Conservation (phyloP, 805 yeast genomes). For the Maudiozyma barnettii region DNA sequence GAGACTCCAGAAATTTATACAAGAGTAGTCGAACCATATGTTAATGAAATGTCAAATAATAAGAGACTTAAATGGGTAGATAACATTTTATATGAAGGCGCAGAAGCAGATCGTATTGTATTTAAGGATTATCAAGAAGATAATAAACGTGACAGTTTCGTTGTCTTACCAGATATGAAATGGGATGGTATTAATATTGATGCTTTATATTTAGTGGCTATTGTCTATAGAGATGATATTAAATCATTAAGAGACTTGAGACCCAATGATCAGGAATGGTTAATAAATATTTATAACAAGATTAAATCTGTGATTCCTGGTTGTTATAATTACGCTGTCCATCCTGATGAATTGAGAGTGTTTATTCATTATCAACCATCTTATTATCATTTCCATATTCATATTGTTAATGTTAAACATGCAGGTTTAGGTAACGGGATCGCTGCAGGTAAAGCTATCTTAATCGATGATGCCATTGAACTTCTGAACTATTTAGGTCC, state of each 20-base stretch:
- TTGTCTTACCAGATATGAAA: slow-evolving; percentile 88
- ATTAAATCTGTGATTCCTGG: slow-evolving; percentile 41
- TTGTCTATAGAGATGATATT: slow-evolving; percentile 61
- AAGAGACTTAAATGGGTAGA: slow-evolving; percentile 82
- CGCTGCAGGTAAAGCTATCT: slow-evolving; percentile 68
- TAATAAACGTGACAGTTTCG: slow-evolving; percentile 46
- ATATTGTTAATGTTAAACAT: slow-evolving; percentile 66
- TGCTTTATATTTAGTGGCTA: slow-evolving; percentile 66
- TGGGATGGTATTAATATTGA: slow-evolving; percentile 77
- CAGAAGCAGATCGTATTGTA: slow-evolving; percentile 76
- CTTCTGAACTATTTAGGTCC: slow-evolving; percentile 45
- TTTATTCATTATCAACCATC: slow-evolving; percentile 94
- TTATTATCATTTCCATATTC: slow-evolving; percentile 91
- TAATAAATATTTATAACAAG: slow-evolving; percentile 37
- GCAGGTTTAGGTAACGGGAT: slow-evolving; percentile 62
- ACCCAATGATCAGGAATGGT: slow-evolving; percentile 46
- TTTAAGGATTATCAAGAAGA: slow-evolving; percentile 45
- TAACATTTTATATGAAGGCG: slow-evolving; percentile 71
- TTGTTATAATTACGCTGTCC: slow-evolving; percentile 36
- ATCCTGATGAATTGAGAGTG: slow-evolving; percentile 51
- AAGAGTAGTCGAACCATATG: slow-evolving; percentile 61
- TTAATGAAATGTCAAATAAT: slow-evolving; percentile 58
- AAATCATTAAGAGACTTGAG: slow-evolving; percentile 69
- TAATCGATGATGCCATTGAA: slow-evolving; percentile 75
- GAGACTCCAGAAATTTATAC: slow-evolving; percentile 77